These are phyloP conservation scores for Pseudovirgaria hyperparasitica DNA, from an alignment of 2,329 filamentous ascomycete genomes.

Conservation along the genomic window DNA sequence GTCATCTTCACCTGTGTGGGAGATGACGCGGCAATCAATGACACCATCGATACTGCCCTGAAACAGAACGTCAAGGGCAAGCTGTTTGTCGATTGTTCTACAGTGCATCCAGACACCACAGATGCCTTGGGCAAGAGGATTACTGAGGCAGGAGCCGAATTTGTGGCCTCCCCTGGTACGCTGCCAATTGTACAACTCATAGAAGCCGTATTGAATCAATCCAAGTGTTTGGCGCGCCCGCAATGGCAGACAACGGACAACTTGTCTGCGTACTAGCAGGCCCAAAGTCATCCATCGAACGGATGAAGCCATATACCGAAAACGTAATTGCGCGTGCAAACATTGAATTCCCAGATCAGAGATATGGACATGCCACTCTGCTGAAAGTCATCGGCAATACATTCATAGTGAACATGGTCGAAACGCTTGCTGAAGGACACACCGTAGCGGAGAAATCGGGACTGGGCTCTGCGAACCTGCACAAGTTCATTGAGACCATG, in stretches of 20 bases:
- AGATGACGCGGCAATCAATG: conserved; percentile 61
- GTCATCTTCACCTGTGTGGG: conserved; percentile 74
- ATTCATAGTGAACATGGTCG: conserved; percentile 72
- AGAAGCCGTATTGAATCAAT: conserved; percentile 13
- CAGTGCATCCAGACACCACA: conserved; percentile 72
- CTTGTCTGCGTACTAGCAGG: conserved; percentile 66
- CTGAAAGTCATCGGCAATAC: conserved; percentile 81
- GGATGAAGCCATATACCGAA: conserved; percentile 56
- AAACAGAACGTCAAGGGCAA: conserved; percentile 51
- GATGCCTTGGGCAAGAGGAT: conserved; percentile 49
- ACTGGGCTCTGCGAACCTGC: conserved; percentile 55
- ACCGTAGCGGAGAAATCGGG: conserved; percentile 70
- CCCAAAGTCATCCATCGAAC: conserved; percentile 44
- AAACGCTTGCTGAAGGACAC: conserved; percentile 66
- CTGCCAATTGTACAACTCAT: conserved; percentile 2
- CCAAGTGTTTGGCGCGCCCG: conserved; percentile 56
- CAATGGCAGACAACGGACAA: conserved; percentile 56
- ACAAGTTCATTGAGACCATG: conserved; percentile 58
- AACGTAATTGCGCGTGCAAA: conserved; percentile 58
- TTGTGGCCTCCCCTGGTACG: conserved; percentile 55
- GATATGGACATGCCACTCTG: conserved; percentile 54
- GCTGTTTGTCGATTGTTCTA: conserved; percentile 77
- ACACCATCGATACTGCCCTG: conserved; percentile 47
- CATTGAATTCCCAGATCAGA: conserved; percentile 58
- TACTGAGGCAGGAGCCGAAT: conserved; percentile 49